Percentiles rank a stretch among this genome's conserved stretches.
Conservation (phyloP, 148 eudicot genomes). For the Arbutus unedo region DNA sequence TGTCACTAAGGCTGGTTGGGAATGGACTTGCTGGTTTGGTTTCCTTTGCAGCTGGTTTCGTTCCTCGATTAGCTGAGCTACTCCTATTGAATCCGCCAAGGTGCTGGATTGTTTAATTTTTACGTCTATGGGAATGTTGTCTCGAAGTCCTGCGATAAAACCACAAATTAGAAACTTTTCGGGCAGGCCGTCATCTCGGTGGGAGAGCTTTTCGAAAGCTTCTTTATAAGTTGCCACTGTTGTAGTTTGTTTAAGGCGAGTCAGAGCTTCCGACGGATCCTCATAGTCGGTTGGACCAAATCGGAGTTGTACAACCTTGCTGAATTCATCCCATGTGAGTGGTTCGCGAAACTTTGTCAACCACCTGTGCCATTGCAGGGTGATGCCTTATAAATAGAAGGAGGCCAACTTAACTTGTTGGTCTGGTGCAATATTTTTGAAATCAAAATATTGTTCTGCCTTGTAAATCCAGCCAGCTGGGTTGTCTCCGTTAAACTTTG, state of each 20-base stretch:
- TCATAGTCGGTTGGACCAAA: neutral
- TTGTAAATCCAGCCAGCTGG: neutral
- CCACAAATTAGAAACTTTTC: neutral
- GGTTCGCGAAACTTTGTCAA: no score
- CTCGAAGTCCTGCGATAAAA: neutral
- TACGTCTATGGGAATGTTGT: neutral
- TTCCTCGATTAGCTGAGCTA: no score
- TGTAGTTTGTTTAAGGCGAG: neutral
- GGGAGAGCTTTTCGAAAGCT: slow-evolving; percentile 7
- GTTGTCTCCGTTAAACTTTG: neutral
- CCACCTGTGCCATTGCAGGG: slow-evolving; percentile 1
- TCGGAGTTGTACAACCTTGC: no score
- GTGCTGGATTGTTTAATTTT: neutral
- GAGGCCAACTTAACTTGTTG: neutral
- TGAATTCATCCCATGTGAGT: no score
- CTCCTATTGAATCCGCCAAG: no score
- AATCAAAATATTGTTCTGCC: no score
- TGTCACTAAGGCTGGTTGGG: no score
- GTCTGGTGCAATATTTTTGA: no score
- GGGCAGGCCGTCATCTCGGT: neutral
- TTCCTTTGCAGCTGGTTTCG: no score
- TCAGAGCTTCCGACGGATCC: neutral
- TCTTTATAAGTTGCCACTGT: neutral
- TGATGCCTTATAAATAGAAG: neutral
- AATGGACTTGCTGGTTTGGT: no score